Evolutionary conservation across 345 rosid species (phyloP).

Genomic region (Moricandia moricandioides): DNA sequence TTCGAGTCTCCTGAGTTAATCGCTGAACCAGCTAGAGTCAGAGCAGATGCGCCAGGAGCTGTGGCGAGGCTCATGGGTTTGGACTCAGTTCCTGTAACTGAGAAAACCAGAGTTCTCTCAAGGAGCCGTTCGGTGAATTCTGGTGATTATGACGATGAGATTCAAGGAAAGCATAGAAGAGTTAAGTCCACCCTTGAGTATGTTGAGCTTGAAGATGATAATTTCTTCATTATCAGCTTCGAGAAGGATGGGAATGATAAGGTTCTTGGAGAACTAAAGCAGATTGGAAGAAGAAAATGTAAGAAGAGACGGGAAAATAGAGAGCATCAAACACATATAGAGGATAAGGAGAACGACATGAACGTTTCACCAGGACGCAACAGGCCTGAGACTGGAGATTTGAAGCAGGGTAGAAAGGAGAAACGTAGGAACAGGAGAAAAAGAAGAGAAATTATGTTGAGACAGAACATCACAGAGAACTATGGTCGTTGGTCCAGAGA

Average conservation of each 20-base stretch:
- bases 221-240: constrained; percentile 63
- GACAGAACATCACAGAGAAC: constrained; percentile 8
- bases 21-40: not conserved
- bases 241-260: constrained; percentile 33
- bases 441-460: constrained; percentile 23
- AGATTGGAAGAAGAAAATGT: constrained; percentile 5
- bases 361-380: not conserved
- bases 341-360: constrained; percentile 10
- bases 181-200: constrained; percentile 44
- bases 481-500: not conserved
- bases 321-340: not conserved
- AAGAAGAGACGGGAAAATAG: constrained; percentile 14
- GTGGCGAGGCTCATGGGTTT: constrained; percentile 89
- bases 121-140: constrained; percentile 59
- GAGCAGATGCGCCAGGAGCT: constrained; percentile 46
- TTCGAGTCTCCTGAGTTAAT: constrained; percentile 15
- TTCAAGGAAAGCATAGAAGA: constrained; percentile 35
- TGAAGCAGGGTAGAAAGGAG: constrained; percentile 34
- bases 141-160: constrained; percentile 24
- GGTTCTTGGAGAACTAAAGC: constrained; percentile 29
- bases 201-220: constrained; percentile 64
- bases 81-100: constrained; percentile 37
- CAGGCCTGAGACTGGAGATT: constrained; percentile 1
- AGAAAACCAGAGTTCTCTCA: constrained; percentile 22
- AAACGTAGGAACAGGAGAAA: constrained; percentile 30